A percentile compares a stretch with the other conserved stretches of the same genome.
Conservation (phyloP, 208 protist species). For the Trypanosoma scelopori region DNA sequence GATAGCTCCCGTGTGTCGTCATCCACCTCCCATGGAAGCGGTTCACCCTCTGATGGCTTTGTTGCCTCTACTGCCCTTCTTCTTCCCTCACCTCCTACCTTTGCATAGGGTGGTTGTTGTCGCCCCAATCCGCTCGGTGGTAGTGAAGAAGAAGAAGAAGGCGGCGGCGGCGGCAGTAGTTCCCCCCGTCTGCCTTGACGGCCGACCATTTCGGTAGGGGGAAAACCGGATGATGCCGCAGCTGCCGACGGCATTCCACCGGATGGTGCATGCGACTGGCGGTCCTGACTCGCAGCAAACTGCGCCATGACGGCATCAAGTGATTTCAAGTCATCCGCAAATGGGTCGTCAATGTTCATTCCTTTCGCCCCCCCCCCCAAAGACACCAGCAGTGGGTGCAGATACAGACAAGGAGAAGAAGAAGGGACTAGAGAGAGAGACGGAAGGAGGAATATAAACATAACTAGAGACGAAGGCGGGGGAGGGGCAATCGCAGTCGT, state of each 20-base stretch:
- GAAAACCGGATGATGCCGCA: background rate
- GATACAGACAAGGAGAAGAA: conserved; percentile 9
- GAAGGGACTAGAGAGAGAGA: conserved; percentile 8
- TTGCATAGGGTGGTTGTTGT: background rate
- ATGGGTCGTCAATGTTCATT: conserved; percentile 76
- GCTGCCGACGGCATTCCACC: background rate
- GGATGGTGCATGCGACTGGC: conserved; percentile 1
- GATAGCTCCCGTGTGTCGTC: background rate
- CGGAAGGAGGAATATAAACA: conserved; percentile 5
- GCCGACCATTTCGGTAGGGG: conserved; percentile 5
- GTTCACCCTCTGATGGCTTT: background rate
- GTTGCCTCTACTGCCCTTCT: background rate
- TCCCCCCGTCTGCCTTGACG: conserved; percentile 18
- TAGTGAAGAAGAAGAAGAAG: background rate
- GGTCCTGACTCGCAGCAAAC: conserved; percentile 3
- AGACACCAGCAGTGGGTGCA: background rate
- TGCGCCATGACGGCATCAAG: conserved; percentile 35
- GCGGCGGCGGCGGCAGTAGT: no score
- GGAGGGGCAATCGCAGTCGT: no score
- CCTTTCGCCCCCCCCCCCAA: background rate
- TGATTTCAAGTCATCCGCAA: conserved; percentile 54
- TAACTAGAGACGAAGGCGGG: background rate
- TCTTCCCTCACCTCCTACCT: background rate
- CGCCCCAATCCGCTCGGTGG: background rate
- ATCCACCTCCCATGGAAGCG: conserved; percentile 24